These are phyloP conservation scores for Globisporangium canariense DNA, from an alignment of 352 stramenopile species.

Conservation along the genomic window DNA sequence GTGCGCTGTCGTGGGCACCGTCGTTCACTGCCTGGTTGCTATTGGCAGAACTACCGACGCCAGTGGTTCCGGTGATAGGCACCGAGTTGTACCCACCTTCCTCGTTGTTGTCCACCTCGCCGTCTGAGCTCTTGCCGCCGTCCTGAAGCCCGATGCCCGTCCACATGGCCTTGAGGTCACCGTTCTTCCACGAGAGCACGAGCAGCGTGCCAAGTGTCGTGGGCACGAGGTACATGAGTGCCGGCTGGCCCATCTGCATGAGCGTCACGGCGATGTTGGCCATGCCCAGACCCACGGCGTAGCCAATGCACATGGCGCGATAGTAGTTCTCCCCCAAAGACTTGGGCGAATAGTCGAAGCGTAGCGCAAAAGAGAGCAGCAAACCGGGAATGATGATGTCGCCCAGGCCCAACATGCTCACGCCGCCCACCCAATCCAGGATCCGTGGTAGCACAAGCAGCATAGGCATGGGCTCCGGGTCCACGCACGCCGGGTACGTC, in stretches of 20 bases:
- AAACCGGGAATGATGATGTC: constrained; percentile 96
- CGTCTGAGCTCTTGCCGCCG: constrained; percentile 11
- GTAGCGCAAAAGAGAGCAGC: constrained; percentile 90
- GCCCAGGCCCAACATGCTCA: constrained; percentile 92
- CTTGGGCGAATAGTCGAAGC: constrained; percentile 83
- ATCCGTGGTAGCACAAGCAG: constrained; percentile 92
- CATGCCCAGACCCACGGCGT: constrained; percentile 91
- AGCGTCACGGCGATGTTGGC: constrained; percentile 93
- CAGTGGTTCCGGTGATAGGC: background rate
- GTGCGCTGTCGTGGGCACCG: constrained; percentile 26
- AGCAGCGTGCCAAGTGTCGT: constrained; percentile 86
- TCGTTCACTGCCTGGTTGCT: constrained; percentile 18
- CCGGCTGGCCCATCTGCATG: constrained; percentile 93
- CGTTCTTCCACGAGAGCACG: constrained; percentile 57
- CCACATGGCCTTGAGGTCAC: constrained; percentile 73
- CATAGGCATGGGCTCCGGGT: constrained; percentile 93
- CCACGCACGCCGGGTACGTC: constrained; percentile 45
- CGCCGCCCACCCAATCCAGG: constrained; percentile 89
- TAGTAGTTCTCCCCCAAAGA: constrained; percentile 80
- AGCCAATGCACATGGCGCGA: constrained; percentile 81
- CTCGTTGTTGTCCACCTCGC: constrained; percentile 18
- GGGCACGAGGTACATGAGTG: constrained; percentile 95
- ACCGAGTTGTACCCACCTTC: constrained; percentile 23
- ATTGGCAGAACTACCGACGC: background rate
- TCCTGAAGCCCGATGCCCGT: constrained; percentile 28